Conservation (phyloP, 2,329 filamentous ascomycete species). For the Epichloe elymi region DNA sequence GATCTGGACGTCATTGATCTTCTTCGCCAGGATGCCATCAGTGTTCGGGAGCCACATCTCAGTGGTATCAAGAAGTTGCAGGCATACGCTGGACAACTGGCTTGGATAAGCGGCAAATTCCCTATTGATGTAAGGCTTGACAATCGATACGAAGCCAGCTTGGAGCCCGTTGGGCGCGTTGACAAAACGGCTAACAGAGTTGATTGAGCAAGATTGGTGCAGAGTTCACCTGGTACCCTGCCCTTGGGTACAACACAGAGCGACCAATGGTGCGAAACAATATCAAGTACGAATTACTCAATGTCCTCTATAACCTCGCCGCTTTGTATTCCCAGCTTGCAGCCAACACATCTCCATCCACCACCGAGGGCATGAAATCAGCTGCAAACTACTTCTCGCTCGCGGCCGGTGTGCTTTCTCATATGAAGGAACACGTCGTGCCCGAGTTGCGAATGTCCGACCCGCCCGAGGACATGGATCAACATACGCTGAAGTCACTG, state of each 20-base stretch:
- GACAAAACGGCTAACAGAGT: not conserved
- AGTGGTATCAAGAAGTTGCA: constrained; percentile 83
- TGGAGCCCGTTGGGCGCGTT: constrained; percentile 7
- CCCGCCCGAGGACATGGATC: constrained; percentile 92
- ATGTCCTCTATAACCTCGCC: constrained; percentile 85
- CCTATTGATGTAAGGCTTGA: constrained; percentile 60
- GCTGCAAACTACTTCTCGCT: constrained; percentile 85
- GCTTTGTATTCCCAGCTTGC: constrained; percentile 90
- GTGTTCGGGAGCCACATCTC: constrained; percentile 74
- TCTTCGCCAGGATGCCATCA: constrained; percentile 73
- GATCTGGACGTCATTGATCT: constrained; percentile 77
- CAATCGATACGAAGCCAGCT: not conserved
- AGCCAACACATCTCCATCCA: constrained; percentile 62
- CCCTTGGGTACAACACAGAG: constrained; percentile 78
- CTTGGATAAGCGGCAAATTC: constrained; percentile 91
- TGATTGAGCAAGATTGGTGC: constrained; percentile 56
- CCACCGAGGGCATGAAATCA: constrained; percentile 69
- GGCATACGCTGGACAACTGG: constrained; percentile 80
- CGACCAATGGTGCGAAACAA: constrained; percentile 55
- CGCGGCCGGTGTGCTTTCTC: constrained; percentile 68
- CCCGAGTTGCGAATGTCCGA: constrained; percentile 70
- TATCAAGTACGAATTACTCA: constrained; percentile 74
- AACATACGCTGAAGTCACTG: constrained; percentile 70
- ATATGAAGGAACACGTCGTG: constrained; percentile 64
- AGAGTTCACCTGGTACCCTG: constrained; percentile 93